phyloP scores from a whole-genome alignment of 2,329 filamentous ascomycete species.

The Ophiostoma ulmi region DNA sequence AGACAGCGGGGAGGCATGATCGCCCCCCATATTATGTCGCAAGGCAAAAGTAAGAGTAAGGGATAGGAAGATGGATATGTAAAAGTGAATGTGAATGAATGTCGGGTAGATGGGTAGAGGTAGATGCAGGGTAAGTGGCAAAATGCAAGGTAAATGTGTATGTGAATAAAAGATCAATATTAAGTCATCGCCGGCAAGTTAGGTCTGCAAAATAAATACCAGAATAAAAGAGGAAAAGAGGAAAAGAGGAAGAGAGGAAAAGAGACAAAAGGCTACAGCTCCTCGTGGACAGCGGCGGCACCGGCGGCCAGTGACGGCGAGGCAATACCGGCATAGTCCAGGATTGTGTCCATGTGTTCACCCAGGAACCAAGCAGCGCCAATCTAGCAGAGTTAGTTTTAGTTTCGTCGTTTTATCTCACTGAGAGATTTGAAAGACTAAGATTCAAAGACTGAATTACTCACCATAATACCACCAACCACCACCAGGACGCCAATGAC shows the following conservation, averaged over 20 bases:
- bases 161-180: not conserved
- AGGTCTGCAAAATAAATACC: not conserved
- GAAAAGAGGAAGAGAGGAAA: not conserved
- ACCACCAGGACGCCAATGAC: slow-evolving; percentile 64
- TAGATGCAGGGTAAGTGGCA: not conserved
- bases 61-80: not conserved
- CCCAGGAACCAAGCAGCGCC: slow-evolving; percentile 73
- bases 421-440: no score
- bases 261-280: slow-evolving; percentile 30
- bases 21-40: not conserved
- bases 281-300: slow-evolving; percentile 30
- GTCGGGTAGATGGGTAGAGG: not conserved
- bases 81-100: not conserved
- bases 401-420: not conserved
- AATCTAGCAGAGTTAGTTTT: slow-evolving; percentile 49
- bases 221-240: not conserved
- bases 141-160: no score
- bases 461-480: slow-evolving; percentile 75
- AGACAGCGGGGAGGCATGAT: not conserved
- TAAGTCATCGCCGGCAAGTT: slow-evolving; percentile 1
- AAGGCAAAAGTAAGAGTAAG: not conserved
- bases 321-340: slow-evolving; percentile 35
- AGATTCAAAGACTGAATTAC: slow-evolving; percentile 32
- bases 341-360: slow-evolving; percentile 71
- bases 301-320: not conserved